Conservation (phyloP, 2,329 filamentous ascomycete species). For the Claviceps sp. region DNA sequence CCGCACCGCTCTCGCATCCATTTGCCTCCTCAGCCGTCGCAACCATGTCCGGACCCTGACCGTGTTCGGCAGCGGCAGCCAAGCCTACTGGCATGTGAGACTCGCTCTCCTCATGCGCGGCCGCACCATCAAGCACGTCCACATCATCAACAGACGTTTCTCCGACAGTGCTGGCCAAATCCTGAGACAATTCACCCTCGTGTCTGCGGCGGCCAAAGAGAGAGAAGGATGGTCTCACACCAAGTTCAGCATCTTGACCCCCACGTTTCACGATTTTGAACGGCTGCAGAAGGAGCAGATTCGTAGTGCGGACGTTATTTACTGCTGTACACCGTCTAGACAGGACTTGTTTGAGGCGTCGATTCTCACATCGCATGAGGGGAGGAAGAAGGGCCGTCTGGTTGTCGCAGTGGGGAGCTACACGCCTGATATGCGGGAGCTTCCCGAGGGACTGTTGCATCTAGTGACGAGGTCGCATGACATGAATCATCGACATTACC, state of each 20-base stretch:
- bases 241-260: constrained; percentile 57
- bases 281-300: constrained; percentile 59
- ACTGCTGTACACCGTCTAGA: constrained; percentile 72
- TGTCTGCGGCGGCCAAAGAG: constrained; percentile 30
- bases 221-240: constrained; percentile 50
- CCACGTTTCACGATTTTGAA: constrained; percentile 53
- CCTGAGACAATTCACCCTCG: constrained; percentile 32
- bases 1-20: constrained; percentile 60
- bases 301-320: constrained; percentile 63
- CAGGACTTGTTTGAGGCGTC: constrained; percentile 60
- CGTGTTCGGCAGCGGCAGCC: constrained; percentile 77
- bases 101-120: constrained; percentile 64
- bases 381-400: constrained; percentile 54
- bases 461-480: constrained; percentile 41
- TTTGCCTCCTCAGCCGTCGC: constrained; percentile 52
- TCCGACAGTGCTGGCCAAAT: constrained; percentile 40
- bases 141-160: constrained; percentile 70
- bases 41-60: constrained; percentile 59
- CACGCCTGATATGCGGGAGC: constrained; percentile 63
- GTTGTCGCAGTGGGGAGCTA: constrained; percentile 61
- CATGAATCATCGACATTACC: constrained; percentile 42
- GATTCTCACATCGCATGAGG: constrained; percentile 60
- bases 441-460: constrained; percentile 62
- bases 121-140: constrained; percentile 59
- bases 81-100: constrained; percentile 90